A percentile compares a stretch with the other conserved stretches of the same genome.
Evolutionary conservation across 202 grass and related monocot genomes (phyloP).

Genomic region (Hordeum pubiflorum): DNA sequence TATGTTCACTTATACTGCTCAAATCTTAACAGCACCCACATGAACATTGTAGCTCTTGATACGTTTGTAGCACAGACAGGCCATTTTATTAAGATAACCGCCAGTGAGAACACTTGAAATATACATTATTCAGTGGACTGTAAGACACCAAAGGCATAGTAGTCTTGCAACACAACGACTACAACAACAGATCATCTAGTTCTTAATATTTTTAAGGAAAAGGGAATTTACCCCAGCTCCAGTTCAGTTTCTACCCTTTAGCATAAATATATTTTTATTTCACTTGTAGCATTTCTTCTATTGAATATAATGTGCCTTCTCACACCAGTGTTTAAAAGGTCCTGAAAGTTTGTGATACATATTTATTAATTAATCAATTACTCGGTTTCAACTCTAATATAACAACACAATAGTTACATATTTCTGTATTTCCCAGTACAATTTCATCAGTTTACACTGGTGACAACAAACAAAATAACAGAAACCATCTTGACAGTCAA

Average conservation of each 20-base stretch:
- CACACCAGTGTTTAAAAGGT: neutral
- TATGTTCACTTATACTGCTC: neutral
- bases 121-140: neutral
- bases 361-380: neutral
- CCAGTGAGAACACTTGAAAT: neutral
- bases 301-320: neutral
- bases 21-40: neutral
- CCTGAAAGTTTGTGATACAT: neutral
- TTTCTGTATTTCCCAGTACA: neutral
- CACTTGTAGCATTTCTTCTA: neutral
- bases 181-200: neutral
- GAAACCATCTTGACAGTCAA: neutral
- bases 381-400: neutral
- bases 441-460: neutral
- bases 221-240: neutral
- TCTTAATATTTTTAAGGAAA: neutral
- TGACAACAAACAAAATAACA: constrained; percentile 2
- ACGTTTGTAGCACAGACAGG: neutral
- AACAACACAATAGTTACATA: constrained; percentile 1
- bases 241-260: neutral
- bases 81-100: neutral
- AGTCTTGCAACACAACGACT: neutral
- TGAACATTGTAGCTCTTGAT: neutral
- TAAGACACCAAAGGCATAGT: neutral
- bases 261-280: neutral